Base-by-base conservation (phyloP, 768 basidiomycete species). In the Calocybe gangraenosa region DNA sequence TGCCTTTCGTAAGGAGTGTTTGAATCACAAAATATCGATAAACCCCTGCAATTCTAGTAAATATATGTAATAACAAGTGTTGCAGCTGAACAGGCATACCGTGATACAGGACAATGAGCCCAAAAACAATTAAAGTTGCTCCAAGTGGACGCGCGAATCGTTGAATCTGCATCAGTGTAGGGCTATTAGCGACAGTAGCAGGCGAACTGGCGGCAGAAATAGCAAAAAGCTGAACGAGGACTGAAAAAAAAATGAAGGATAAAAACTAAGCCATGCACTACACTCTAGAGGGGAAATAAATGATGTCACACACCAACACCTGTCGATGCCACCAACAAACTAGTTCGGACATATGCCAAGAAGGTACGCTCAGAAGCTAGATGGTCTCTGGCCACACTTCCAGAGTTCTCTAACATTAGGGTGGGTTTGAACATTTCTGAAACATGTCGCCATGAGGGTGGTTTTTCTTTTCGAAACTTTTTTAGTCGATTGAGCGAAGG, bases 301-400 rank as follows among this genome's bases (percentile, higher is more conserved):
- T 47, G 36, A 47, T 45, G 40, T 47, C 19, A 68, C 77, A 52
- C 44, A 80, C 79, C 81, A 28, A 84, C 78, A 23, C 81, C 81
- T 3, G 78, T 66, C 2, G 78, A 73, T 2, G 79, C 75, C 30
- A 81, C 67, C 1, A 78, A 73, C 38, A 84, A 65, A 54, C 80
- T 81, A 2, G 81, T 84, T n/a, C 81, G 69, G 38, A 80, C 65
- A 51, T 82, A 84, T 10, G 81, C 79, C 30, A 84, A 62, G 53
- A 79, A 82, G 2, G 81, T 82, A 38, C 81, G 65, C 53, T 83
- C 81, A 11, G 73, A 76, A 2, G 81, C 81, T 0, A 83, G 65
- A 53, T 84, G 81, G 51, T 84, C 81, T 8, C 81, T 70, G 6
- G 81, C 81, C 2, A 80, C 78, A 50, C 75, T 81, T 7, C 81